Base-by-base conservation (phyloP, 176 grass and related monocot genomes). In the Aegilops sharonensis region DNA sequence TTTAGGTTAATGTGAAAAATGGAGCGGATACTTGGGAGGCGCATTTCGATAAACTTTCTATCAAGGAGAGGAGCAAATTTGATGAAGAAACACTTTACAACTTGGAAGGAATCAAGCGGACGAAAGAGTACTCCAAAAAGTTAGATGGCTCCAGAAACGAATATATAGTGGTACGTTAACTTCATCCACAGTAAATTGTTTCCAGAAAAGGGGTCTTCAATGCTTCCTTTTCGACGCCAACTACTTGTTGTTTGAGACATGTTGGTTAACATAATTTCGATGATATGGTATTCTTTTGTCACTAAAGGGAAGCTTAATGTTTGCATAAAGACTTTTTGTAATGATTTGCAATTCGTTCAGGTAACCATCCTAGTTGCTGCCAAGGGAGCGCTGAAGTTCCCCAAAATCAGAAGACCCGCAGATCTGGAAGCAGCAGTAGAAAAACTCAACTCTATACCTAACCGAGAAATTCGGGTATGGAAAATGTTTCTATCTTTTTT, bases 21-120 rank as follows among this genome's bases (percentile, higher is more conserved):
- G 56, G 5, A 27, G 29, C 0, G 21, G 15, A 70, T n/a, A 81
- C 88, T 39, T 89, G 78, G 88, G 72, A 85, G 71, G 71, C 36
- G 23, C 64, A 86, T 29, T 89, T 89, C 47, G 78, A 89, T 6
- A 76, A 81, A 75, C 66, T 85, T 66, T 89, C 88, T 75, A 56
- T 89, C 0, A 50, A 85, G 27, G 88, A 89, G 78, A 75, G 88
- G 21, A 81, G 70, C n/a, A 89, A 85, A 48, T 89, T 89, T 77
- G 70, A 89, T 40, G 78, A 89, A 76, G 76, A 89, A 89, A 82
- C 88, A n/a, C 83, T 89, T 2, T 77, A 68, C n/a, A 81, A 81
- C 7, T 9, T 89, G 78, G 83, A 85, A 11, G 83, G 88, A 35
- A 85, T 89, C 37, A 89, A 85, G 78, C 85, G 29, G 75, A 82